Base-by-base conservation (phyloP, 1,284 basidiomycete genomes). In the Pseudozyma hubeiensis region DNA sequence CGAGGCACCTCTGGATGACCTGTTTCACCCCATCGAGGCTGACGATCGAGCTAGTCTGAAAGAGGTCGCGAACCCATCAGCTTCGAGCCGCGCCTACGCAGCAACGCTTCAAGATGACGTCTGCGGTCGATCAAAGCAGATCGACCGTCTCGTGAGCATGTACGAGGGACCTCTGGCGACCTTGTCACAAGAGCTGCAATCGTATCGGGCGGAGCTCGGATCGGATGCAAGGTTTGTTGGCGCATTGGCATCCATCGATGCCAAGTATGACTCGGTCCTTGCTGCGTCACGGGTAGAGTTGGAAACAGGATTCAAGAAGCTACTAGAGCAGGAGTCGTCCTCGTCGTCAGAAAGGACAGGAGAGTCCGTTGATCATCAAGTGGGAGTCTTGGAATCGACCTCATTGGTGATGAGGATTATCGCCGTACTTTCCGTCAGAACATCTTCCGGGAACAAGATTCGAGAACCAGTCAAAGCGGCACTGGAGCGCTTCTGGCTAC, bases 401-500 rank as follows among this genome's bases (percentile, higher is more conserved):
- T 49, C 34, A 1, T 46, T 69, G 17, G 40, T 55, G 19, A 64
- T 69, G 53, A 60, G 53, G 5, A 24, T 69, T 19, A 45, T 60
- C 9, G 55, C 66, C n/a, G 60, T 69, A 10, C 60, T 69, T 37
- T 40, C 58, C 10, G n/a, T 41, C 7, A 14, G 17, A 31, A 19
- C 29, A 0, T 24, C 43, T 7, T 24, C 52, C 16, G 47, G 31
- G 24, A 8, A 41, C 3, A 4, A 30, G 39, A 11, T 51, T 30
- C 60, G 66, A 39, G 33, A 30, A 29, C 49, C 66, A 7, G 56
- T 69, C 33, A 53, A 48, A 17, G 40, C 48, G 31, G 61, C 61
- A 11, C 29, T 69, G 45, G 66, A 69, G 14, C 52, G 57, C 48
- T 48, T 53, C 35, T 69, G 66, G 66, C 45, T 53, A 37, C 56